These are phyloP conservation scores for Magnusiomyces magnusii DNA, from an alignment of 1,139 yeast species.

Conservation along the genomic window DNA sequence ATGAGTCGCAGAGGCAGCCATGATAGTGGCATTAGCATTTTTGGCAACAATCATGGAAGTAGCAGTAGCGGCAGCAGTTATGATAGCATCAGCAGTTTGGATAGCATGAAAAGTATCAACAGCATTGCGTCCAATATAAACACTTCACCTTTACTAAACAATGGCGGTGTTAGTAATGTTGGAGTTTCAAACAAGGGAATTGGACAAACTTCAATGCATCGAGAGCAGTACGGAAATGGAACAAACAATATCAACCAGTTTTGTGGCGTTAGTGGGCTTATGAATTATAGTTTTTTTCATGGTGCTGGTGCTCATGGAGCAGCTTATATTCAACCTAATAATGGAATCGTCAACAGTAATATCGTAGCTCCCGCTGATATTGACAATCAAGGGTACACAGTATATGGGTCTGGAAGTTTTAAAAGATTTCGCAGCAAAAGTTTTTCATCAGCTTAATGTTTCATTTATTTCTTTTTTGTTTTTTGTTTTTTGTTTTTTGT, in stretches of 20 bases:
- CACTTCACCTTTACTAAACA: not conserved
- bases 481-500: not conserved
- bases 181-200: not conserved
- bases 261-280: not conserved
- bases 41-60: constrained; percentile 1
- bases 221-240: not conserved
- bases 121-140: not conserved
- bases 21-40: not conserved
- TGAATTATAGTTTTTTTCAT: not conserved
- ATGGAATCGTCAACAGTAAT: not conserved
- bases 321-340: not conserved
- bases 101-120: not conserved
- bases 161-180: not conserved
- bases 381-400: not conserved
- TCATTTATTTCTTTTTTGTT: not conserved
- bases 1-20: not conserved
- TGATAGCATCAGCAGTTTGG: not conserved
- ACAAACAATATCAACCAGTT: not conserved
- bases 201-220: not conserved
- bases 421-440: constrained; percentile 3
- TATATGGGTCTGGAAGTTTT: not conserved
- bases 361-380: not conserved
- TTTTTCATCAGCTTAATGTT: constrained; percentile 2
- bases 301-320: constrained; percentile 2
- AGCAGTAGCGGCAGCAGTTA: not conserved